Base-by-base conservation (phyloP, 441 rosid species). In the Gossypium schwendimanii region DNA sequence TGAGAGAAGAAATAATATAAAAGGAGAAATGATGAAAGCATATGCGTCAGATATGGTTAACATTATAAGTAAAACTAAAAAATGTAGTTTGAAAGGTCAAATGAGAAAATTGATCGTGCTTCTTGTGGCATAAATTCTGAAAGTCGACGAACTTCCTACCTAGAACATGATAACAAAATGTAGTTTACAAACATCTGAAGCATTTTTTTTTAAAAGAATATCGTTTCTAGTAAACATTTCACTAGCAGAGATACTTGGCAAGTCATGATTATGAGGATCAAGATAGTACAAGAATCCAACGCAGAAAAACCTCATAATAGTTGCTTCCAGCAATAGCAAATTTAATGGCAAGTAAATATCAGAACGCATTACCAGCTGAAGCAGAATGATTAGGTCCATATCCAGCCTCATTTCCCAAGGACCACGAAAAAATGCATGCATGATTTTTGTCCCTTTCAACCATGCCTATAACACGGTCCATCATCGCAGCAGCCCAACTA, bases 351-450 rank as follows among this genome's bases (percentile, higher is more conserved):
- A 53, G 70, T 52, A 63, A 14, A 70, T 49, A 62, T 63, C 62
- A 71, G 60, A 74, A 82, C 59, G 39, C 20, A 57, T 36, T 86
- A 95, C 99, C 98, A 73, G 98, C 99, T 73, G 87, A 84, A 81
- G 98, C 90, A 83, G 97, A 89, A 85, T 95, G 99, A 79, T 93
- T 93, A 75, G 99, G 99, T 78, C 99, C 99, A 75, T 95, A 88
- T 65, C 91, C 88, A 77, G 99, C 73, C 76, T 95, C 99, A 71
- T 95, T 95, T 81, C 99, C 99, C 7, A 93, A 84, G 45, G 99
- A 95, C 99, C 99, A 95, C 71, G 85, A 85, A 73, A 93, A 84
- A 68, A 95, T 93, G 88, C 95, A 91, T 8, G 95, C 84, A 61
- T 95, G 96, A 82, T 95, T 95, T 84, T 95, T 95, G 81, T 95